phyloP scores from a whole-genome alignment of 805 yeast species.

The Candida multigemmis region DNA sequence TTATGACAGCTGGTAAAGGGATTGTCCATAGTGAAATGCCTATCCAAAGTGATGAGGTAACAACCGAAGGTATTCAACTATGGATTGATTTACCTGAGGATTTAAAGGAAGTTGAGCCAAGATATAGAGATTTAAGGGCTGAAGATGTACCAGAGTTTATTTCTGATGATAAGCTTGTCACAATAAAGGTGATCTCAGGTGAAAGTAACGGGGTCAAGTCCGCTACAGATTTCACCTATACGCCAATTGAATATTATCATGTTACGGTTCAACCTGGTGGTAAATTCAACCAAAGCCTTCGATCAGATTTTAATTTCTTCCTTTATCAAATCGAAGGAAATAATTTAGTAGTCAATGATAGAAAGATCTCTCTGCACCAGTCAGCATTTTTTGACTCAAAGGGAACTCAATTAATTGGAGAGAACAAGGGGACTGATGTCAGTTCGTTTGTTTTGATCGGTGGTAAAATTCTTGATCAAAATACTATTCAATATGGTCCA shows the following conservation, averaged over 20 bases:
- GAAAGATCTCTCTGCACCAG: slow-evolving; percentile 34
- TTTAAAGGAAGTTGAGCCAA: slow-evolving; percentile 35
- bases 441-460: slow-evolving; percentile 68
- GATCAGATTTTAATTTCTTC: slow-evolving; percentile 57
- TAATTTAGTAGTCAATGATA: slow-evolving; percentile 35
- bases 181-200: slow-evolving; percentile 71
- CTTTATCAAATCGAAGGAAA: slow-evolving; percentile 59
- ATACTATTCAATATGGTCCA: slow-evolving; percentile 82
- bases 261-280: slow-evolving; percentile 60
- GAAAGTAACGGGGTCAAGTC: slow-evolving; percentile 68
- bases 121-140: slow-evolving; percentile 14
- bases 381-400: slow-evolving; percentile 60
- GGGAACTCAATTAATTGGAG: slow-evolving; percentile 54
- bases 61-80: slow-evolving; percentile 61
- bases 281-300: slow-evolving; percentile 48
- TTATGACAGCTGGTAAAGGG: slow-evolving; percentile 18
- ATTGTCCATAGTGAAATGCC: slow-evolving; percentile 46
- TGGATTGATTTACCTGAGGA: slow-evolving; percentile 79
- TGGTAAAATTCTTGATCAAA: slow-evolving; percentile 67
- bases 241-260: slow-evolving; percentile 71
- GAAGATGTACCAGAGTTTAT: slow-evolving; percentile 45
- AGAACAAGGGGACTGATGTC: no score
- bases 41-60: slow-evolving; percentile 39
- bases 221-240: slow-evolving; percentile 65
- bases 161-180: slow-evolving; percentile 53